phyloP scores from a whole-genome alignment of 2,329 filamentous ascomycete genomes.

The Teratosphaeria epicoccoides region DNA sequence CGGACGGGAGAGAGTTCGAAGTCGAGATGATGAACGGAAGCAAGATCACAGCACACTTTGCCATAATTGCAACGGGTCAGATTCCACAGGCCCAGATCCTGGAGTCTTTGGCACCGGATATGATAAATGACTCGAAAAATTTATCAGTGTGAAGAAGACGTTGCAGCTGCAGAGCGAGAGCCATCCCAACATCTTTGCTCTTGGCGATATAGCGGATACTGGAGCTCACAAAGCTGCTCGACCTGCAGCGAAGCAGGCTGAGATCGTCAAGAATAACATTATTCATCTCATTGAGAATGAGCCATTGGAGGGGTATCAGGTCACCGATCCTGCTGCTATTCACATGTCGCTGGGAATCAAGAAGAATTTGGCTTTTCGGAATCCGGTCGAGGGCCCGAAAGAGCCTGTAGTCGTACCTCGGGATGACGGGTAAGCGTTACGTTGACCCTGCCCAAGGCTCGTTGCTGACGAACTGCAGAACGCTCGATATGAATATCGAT shows the following conservation, averaged over 20 bases:
- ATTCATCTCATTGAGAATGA: conserved; percentile 32
- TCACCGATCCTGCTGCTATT: conserved; percentile 1
- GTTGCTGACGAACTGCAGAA: neutral
- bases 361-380: conserved; percentile 4
- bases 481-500: conserved; percentile 5
- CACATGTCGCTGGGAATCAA: conserved; percentile 5
- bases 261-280: conserved; percentile 46
- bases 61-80: conserved; percentile 53
- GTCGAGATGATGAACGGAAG: conserved; percentile 39
- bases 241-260: conserved; percentile 39
- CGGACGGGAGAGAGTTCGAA: conserved; percentile 10
- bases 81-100: conserved; percentile 41
- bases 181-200: conserved; percentile 47
- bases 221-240: conserved; percentile 45
- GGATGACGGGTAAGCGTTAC: conserved; percentile 4
- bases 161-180: conserved; percentile 44
- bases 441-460: neutral
- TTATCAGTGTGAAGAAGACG: conserved; percentile 40
- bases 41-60: conserved; percentile 40
- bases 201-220: conserved; percentile 52
- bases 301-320: conserved; percentile 3
- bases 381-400: neutral
- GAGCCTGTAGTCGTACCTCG: conserved; percentile 1
- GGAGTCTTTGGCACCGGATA: conserved; percentile 1
- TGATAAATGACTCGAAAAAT: conserved; percentile 15